phyloP scores from a whole-genome alignment of 768 basidiomycete species.

The Wakefieldia striispora region DNA sequence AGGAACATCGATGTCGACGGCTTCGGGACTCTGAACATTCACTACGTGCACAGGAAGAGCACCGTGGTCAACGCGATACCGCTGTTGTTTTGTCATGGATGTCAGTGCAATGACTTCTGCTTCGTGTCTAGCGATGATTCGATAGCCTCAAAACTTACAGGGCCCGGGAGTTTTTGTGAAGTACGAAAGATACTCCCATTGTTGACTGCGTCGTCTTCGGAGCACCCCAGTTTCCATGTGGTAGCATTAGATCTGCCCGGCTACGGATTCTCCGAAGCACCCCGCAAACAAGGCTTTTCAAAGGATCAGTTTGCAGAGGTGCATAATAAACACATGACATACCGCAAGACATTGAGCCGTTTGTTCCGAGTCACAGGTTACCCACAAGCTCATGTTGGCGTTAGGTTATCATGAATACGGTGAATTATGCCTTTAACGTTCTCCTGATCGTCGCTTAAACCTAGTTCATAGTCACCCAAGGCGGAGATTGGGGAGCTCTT shows the following conservation, averaged over 20 bases:
- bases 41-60: conserved; percentile 59
- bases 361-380: conserved; percentile 30
- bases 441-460: not conserved
- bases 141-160: conserved; percentile 25
- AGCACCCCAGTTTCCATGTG: conserved; percentile 60
- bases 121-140: not conserved
- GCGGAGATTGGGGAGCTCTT: conserved; percentile 46
- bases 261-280: conserved; percentile 59
- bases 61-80: conserved; percentile 45
- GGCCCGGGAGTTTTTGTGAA: conserved; percentile 64
- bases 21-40: conserved; percentile 49
- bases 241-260: conserved; percentile 59
- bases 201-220: conserved; percentile 38
- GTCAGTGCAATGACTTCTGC: conserved; percentile 26
- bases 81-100: conserved; percentile 61
- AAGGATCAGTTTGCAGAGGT: conserved; percentile 56
- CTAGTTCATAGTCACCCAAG: conserved; percentile 39
- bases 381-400: conserved; percentile 47
- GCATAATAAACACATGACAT: not conserved
- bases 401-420: conserved; percentile 52
- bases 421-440: conserved; percentile 8
- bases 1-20: conserved; percentile 47
- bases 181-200: conserved; percentile 55
- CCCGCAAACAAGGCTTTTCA: conserved; percentile 50
- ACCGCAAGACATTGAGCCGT: not conserved